Evolutionary conservation across 1,139 yeast genomes (phyloP).

Genomic region (Yamadazyma trypodendri): DNA sequence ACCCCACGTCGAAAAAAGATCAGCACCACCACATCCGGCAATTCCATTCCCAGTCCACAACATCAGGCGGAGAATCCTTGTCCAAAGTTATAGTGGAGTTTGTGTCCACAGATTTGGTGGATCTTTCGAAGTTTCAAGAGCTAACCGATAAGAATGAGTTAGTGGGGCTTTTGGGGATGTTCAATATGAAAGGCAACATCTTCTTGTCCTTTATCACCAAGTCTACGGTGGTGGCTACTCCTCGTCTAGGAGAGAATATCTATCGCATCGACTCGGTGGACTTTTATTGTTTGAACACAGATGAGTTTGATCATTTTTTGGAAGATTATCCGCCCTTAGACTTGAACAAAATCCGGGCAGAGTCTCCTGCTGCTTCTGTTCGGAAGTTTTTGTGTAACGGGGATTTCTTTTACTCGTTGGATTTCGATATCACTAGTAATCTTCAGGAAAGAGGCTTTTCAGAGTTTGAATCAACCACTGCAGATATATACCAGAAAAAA

Average conservation of each 20-base stretch:
- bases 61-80: slow-evolving; percentile 6
- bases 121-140: slow-evolving; percentile 40
- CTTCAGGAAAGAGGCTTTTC: slow-evolving; percentile 54
- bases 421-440: slow-evolving; percentile 63
- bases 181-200: slow-evolving; percentile 52
- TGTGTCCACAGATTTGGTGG: slow-evolving; percentile 33
- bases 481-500: background rate
- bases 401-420: slow-evolving; percentile 61
- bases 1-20: slow-evolving; percentile 31
- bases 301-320: slow-evolving; percentile 45
- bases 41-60: slow-evolving; percentile 5
- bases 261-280: slow-evolving; percentile 55
- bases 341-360: slow-evolving; percentile 20
- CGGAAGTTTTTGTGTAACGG: slow-evolving; percentile 59
- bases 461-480: background rate
- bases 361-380: slow-evolving; percentile 60
- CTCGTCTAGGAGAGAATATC: slow-evolving; percentile 53
- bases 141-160: slow-evolving; percentile 39
- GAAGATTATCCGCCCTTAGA: slow-evolving; percentile 2
- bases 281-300: slow-evolving; percentile 61
- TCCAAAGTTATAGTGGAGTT: slow-evolving; percentile 53
- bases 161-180: slow-evolving; percentile 61
- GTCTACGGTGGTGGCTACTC: slow-evolving; percentile 58
- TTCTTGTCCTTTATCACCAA: slow-evolving; percentile 60
- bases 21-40: slow-evolving; percentile 7